phyloP scores from a whole-genome alignment of 768 basidiomycete species.

The Suillus sp. region DNA sequence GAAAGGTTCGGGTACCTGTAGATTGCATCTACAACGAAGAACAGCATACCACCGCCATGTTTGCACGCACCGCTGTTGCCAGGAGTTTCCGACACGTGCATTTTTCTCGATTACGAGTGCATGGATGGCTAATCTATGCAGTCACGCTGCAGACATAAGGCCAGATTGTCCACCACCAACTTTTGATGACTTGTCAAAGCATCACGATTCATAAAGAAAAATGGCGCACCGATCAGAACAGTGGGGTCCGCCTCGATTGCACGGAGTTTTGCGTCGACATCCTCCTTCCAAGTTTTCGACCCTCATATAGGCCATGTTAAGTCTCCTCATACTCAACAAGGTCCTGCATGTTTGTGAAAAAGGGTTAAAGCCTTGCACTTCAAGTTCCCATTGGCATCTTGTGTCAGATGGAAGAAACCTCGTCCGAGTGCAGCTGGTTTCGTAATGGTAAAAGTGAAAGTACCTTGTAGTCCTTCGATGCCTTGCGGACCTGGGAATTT shows the following conservation, averaged over 20 bases:
- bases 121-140: background rate
- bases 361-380: no score
- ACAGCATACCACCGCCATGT: background rate
- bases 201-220: no score
- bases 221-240: no score
- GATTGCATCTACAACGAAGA: background rate
- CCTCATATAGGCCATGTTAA: slow-evolving; percentile 12
- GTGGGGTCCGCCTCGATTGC: slow-evolving; percentile 2
- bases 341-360: no score
- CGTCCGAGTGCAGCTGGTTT: no score
- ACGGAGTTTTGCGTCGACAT: background rate
- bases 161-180: background rate
- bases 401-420: no score
- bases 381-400: no score
- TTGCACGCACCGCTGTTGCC: background rate
- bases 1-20: background rate
- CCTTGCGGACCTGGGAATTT: no score
- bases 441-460: no score
- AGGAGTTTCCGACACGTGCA: background rate
- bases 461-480: no score
- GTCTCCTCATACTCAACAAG: no score
- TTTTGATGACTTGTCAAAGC: background rate
- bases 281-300: background rate
- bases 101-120: background rate
- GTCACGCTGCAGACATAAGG: background rate